These are phyloP conservation scores for Aspergillus ostianus DNA, from an alignment of 495 filamentous ascomycete genomes.

Conservation along the genomic window DNA sequence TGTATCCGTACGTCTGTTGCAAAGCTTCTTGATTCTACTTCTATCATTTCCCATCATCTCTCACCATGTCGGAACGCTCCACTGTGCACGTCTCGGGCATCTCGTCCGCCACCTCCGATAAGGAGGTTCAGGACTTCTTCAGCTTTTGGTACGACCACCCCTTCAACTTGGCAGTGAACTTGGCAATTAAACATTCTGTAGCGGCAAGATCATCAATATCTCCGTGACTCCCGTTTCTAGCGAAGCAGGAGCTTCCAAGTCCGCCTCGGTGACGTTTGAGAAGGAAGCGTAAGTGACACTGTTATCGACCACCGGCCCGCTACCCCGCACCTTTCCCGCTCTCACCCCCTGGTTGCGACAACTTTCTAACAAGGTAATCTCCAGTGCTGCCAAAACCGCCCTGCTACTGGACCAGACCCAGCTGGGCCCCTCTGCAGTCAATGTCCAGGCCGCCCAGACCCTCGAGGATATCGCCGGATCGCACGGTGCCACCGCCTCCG, in stretches of 20 bases:
- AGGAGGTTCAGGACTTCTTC: slow-evolving; percentile 95
- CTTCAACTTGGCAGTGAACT: not conserved
- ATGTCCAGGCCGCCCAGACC: slow-evolving; percentile 66
- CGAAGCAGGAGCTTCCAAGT: slow-evolving; percentile 61
- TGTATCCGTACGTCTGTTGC: not conserved
- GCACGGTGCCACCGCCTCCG: slow-evolving; percentile 43
- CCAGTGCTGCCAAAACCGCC: slow-evolving; percentile 84
- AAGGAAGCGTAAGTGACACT: slow-evolving; percentile 67
- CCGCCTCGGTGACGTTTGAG: slow-evolving; percentile 90
- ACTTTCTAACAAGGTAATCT: slow-evolving; percentile 4
- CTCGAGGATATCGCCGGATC: slow-evolving; percentile 62
- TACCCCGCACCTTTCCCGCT: slow-evolving; percentile 28
- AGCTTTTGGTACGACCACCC: slow-evolving; percentile 79
- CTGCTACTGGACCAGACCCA: slow-evolving; percentile 95
- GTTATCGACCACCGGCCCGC: not conserved
- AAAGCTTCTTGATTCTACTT: not conserved
- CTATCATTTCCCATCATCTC: not conserved
- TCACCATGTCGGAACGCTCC: slow-evolving; percentile 45
- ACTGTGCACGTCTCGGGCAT: slow-evolving; percentile 75
- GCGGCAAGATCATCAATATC: slow-evolving; percentile 85
- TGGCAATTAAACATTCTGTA: slow-evolving; percentile 37
- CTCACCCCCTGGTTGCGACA: not conserved
- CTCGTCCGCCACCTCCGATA: slow-evolving; percentile 71
- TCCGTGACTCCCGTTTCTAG: slow-evolving; percentile 66
- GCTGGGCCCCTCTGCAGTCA: slow-evolving; percentile 76